Percentiles rank a stretch among this genome's conserved stretches.
phyloP scores from a whole-genome alignment of 1,284 basidiomycete genomes.

The Cryptococcus sp. region DNA sequence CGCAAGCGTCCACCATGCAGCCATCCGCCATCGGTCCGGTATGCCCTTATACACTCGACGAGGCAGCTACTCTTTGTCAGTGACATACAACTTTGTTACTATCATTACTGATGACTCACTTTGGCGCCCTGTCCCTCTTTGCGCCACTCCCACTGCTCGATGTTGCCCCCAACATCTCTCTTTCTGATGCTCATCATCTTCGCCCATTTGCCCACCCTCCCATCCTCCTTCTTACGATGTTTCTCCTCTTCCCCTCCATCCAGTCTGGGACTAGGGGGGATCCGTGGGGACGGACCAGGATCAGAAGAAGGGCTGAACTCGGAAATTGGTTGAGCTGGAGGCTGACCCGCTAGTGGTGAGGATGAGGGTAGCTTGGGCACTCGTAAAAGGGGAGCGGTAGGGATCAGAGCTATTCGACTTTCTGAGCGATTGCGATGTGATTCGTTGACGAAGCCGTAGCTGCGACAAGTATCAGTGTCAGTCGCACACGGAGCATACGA shows the following conservation, averaged over 20 bases:
- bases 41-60: constrained; percentile 90
- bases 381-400: constrained; percentile 65
- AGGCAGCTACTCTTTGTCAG: constrained; percentile 46
- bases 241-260: constrained; percentile 14
- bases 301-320: constrained; percentile 16
- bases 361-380: constrained; percentile 61
- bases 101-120: constrained; percentile 19
- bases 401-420: constrained; percentile 71
- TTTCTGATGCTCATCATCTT: constrained; percentile 70
- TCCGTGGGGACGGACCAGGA: constrained; percentile 20
- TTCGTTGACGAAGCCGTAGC: constrained; percentile 81
- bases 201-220: constrained; percentile 81
- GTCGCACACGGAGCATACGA: not conserved
- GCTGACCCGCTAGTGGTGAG: constrained; percentile 31
- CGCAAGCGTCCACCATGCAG: constrained; percentile 81
- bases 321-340: constrained; percentile 42
- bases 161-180: constrained; percentile 74
- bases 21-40: constrained; percentile 91
- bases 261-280: constrained; percentile 14
- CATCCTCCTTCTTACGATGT: constrained; percentile 61
- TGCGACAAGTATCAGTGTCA: constrained; percentile 41
- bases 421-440: constrained; percentile 62
- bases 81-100: not conserved
- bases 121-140: constrained; percentile 64
- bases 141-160: constrained; percentile 70